These are phyloP conservation scores for Typha latifolia DNA, from an alignment of 176 grass and related monocot genomes.

Conservation along the genomic window DNA sequence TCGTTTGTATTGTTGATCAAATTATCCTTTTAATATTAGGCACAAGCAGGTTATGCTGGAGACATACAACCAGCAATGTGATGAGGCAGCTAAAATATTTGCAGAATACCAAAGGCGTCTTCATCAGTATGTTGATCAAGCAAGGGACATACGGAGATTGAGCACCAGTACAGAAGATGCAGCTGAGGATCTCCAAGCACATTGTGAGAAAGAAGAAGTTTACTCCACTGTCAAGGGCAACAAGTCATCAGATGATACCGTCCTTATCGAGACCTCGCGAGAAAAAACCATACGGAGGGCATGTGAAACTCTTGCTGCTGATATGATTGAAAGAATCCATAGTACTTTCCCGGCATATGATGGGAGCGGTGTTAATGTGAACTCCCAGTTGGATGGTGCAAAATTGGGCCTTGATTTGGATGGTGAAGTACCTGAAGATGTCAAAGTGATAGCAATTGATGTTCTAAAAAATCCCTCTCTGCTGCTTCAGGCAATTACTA, in stretches of 20 bases:
- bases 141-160: conserved; percentile 72
- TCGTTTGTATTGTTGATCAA: conserved; percentile 1
- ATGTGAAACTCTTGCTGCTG: conserved; percentile 72
- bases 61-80: conserved; percentile 88
- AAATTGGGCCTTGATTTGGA: conserved; percentile 89
- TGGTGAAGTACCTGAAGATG: conserved; percentile 68
- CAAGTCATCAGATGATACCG: conserved; percentile 55
- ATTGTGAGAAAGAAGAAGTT: conserved; percentile 51
- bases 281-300: conserved; percentile 73
- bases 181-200: conserved; percentile 50
- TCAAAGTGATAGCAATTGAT: conserved; percentile 65
- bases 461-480: conserved; percentile 71
- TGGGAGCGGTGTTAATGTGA: conserved; percentile 82
- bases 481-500: conserved; percentile 72
- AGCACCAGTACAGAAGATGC: conserved; percentile 44
- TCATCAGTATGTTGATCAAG: conserved; percentile 88
- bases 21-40: conserved; percentile 32
- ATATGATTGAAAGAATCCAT: conserved; percentile 68
- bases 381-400: conserved; percentile 63
- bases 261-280: conserved; percentile 58
- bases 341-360: conserved; percentile 84
- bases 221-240: conserved; percentile 69
- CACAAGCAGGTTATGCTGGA: conserved; percentile 90
- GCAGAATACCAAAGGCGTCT: conserved; percentile 81
- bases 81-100: conserved; percentile 93